A percentile compares a stretch with the other conserved stretches of the same genome.
Evolutionary conservation across 2,329 filamentous ascomycete genomes (phyloP).

Genomic region (Penicillium sp.): DNA sequence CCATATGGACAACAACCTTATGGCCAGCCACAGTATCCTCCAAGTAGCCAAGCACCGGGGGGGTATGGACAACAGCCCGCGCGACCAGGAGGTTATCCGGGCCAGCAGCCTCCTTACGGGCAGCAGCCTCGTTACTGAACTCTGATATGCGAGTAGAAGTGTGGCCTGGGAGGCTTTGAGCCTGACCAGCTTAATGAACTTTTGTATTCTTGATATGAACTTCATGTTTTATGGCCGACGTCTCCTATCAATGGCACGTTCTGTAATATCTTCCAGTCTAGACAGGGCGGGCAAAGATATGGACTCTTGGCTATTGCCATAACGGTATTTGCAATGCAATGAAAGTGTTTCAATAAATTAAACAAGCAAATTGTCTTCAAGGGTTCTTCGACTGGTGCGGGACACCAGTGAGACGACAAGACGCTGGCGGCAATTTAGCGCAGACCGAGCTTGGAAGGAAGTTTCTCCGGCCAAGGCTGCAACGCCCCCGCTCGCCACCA

Average conservation of each 20-base stretch:
- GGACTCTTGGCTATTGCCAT: background rate
- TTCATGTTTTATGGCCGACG: background rate
- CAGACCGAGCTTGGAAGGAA: background rate
- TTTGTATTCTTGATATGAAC: conserved; percentile 6
- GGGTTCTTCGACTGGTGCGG: too few relatives aligned
- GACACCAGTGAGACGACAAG: background rate
- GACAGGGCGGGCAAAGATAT: background rate
- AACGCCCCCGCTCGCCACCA: background rate
- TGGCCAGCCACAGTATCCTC: conserved; percentile 5
- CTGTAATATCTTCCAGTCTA: background rate
- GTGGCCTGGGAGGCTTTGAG: background rate
- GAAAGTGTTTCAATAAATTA: conserved; percentile 1
- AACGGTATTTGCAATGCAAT: background rate
- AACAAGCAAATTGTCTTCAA: background rate
- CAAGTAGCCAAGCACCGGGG: background rate
- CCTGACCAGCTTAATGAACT: background rate
- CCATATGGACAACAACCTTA: conserved; percentile 28
- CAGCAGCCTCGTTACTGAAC: conserved; percentile 5
- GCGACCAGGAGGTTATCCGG: background rate
- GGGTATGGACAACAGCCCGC: conserved; percentile 13
- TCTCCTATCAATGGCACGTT: background rate
- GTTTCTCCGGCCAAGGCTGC: background rate
- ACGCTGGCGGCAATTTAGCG: conserved; percentile 5
- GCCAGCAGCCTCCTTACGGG: conserved; percentile 8
- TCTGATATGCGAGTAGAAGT: background rate